A percentile compares a stretch with the other conserved stretches of the same genome.
phyloP scores from a whole-genome alignment of 208 protist genomes.

The Leishmania mexicana region DNA sequence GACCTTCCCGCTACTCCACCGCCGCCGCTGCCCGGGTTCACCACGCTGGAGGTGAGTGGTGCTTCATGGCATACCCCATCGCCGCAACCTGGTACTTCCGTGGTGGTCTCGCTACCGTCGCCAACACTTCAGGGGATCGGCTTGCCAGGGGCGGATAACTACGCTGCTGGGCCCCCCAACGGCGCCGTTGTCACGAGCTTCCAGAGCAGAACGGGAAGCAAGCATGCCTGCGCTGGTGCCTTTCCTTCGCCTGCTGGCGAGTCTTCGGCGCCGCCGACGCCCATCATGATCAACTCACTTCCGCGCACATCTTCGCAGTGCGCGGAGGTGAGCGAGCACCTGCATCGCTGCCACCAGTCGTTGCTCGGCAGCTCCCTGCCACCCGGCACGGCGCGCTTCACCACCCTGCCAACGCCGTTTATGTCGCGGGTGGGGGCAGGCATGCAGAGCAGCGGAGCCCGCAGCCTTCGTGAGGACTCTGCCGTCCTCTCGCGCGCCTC shows the following conservation, averaged over 20 bases:
- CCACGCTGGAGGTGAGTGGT: slow-evolving; percentile 1
- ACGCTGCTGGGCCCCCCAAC: background rate
- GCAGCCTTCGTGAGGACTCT: slow-evolving; percentile 32
- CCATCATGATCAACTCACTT: slow-evolving; percentile 18
- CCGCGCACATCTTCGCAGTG: slow-evolving; percentile 28
- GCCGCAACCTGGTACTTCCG: background rate
- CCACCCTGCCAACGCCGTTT: slow-evolving; percentile 26
- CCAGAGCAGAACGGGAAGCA: slow-evolving; percentile 3
- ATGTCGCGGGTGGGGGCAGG: slow-evolving; percentile 9
- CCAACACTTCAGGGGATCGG: background rate
- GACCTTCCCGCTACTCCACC: slow-evolving; percentile 23
- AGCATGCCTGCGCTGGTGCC: background rate
- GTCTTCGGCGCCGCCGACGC: slow-evolving; percentile 12
- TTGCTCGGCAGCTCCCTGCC: slow-evolving; percentile 7
- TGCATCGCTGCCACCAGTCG: slow-evolving; percentile 14
- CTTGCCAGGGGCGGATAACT: background rate
- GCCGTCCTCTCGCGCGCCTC: slow-evolving; percentile 24
- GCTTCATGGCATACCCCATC: background rate
- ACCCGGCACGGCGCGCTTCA: slow-evolving; percentile 19
- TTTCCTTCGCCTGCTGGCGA: background rate
- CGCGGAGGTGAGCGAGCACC: slow-evolving; percentile 21
- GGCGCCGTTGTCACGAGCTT: background rate
- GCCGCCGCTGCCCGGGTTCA: background rate
- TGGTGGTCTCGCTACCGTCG: background rate
- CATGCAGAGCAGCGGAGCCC: slow-evolving; percentile 8